Evolutionary conservation across 495 filamentous ascomycete genomes (phyloP).

Genomic region (Articulospora tetracladia): DNA sequence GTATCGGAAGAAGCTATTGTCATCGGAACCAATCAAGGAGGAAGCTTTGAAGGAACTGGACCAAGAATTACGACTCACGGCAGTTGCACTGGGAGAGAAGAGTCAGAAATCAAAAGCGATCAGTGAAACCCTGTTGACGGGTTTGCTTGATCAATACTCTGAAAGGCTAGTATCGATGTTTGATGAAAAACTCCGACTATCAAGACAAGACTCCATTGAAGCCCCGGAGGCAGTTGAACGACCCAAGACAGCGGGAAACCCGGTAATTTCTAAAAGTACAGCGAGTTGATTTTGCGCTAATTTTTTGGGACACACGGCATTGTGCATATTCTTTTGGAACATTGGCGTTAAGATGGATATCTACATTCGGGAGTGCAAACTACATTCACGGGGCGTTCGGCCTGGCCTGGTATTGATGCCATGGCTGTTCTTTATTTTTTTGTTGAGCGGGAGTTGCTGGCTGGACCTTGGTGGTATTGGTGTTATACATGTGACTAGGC

Average conservation of each 20-base stretch:
- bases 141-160: conserved; percentile 67
- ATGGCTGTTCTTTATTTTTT: background rate
- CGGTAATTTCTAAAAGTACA: background rate
- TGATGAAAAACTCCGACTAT: conserved; percentile 59
- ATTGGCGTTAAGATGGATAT: background rate
- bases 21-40: conserved; percentile 56
- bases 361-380: background rate
- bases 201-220: conserved; percentile 13
- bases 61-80: conserved; percentile 72
- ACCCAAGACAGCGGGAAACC: conserved; percentile 23
- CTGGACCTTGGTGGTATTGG: background rate
- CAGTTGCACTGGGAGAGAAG: conserved; percentile 61
- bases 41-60: conserved; percentile 72
- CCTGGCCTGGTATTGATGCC: background rate
- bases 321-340: background rate
- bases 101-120: conserved; percentile 45
- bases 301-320: background rate
- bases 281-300: background rate
- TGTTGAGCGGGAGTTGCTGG: background rate
- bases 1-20: conserved; percentile 77
- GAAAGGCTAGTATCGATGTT: conserved; percentile 66
- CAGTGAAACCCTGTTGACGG: conserved; percentile 55
- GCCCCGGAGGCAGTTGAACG: conserved; percentile 4
- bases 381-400: background rate
- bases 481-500: background rate